Base-by-base conservation (phyloP, 306 rosid species). In the Adenanthera pavonina region DNA sequence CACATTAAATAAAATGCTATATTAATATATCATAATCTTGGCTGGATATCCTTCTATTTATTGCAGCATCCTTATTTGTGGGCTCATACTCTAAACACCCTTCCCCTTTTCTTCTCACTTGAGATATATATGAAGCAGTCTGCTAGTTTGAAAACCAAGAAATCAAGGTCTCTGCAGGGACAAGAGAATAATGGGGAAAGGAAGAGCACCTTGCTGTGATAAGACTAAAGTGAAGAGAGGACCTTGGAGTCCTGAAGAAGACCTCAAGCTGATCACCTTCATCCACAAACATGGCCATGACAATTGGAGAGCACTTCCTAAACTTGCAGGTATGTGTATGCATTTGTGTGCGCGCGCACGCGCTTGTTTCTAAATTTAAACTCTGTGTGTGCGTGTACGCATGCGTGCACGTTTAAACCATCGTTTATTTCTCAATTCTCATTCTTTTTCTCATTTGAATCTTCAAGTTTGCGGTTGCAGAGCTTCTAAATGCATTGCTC, bases 151-250 rank as follows among this genome's bases (percentile, higher is more conserved):
- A 65, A 35, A 38, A 20, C 38, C 38, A 35, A 56, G 62, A 19
- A 56, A 19, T 20, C 17, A n/a, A 59, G 35, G n/a, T 6, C 8
- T 60, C 44, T 41, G n/a, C n/a, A n/a, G n/a, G n/a, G n/a, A 17
- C 6, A 52, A 48, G 17, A 76, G 64, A 44, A 46, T 14, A 68
- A 92, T 93, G 99, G 98, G 99, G 11, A 96, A 86, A 83, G 99
- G 99, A 89, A 93, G 97, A 80, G 90, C 97, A 72, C 99, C 98
- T 19, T 96, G 99, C 14, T 96, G 99, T 86, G 98, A 96, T 75
- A 96, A 92, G 88, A 81, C 68, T 34, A 79, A 91, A 92, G 99
- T 96, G 83, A 96, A 93, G 91, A 91, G 94, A 84, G 99, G 99
- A 9, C 99, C 99, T 13, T 96, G 99, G 99, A 96, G 94, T 74